These are phyloP conservation scores for Senna tora DNA, from an alignment of 306 rosid species.

Conservation along the genomic window DNA sequence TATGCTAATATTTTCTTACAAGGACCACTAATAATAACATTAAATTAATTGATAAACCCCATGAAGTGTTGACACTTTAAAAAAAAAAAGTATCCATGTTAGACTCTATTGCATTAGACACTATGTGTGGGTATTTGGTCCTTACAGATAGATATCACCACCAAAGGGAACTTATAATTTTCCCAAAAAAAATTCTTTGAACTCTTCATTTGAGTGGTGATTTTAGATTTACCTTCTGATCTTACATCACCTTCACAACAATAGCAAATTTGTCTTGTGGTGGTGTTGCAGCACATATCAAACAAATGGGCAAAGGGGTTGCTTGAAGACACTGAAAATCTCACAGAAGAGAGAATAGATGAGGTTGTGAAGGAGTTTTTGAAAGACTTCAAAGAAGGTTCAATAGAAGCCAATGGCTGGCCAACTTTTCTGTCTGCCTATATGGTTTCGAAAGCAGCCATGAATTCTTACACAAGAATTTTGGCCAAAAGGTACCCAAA, in stretches of 20 bases:
- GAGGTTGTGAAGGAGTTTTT: constrained; percentile 39
- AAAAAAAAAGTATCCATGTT: background rate
- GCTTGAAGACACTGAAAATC: constrained; percentile 36
- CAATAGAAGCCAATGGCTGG: constrained; percentile 45
- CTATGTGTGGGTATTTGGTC: background rate
- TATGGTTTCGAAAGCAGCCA: constrained; percentile 48
- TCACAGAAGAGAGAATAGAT: constrained; percentile 40
- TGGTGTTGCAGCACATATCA: constrained; percentile 38
- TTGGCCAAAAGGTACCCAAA: constrained; percentile 44
- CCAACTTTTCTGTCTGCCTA: constrained; percentile 42
- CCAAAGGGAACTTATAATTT: background rate
- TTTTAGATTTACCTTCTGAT: background rate
- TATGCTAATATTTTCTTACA: background rate
- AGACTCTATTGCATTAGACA: background rate
- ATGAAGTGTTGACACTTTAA: background rate
- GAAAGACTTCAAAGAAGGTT: constrained; percentile 46
- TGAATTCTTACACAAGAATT: constrained; percentile 50
- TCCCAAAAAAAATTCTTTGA: background rate
- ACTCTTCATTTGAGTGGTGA: background rate
- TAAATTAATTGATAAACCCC: background rate
- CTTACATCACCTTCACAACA: too few species aligned
- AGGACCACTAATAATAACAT: background rate
- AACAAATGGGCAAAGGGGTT: constrained; percentile 42
- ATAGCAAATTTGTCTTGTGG: background rate
- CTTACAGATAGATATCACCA: background rate